Evolutionary conservation across 2,329 filamentous ascomycete genomes (phyloP).

Genomic region (Botrytis pseudocinerea): DNA sequence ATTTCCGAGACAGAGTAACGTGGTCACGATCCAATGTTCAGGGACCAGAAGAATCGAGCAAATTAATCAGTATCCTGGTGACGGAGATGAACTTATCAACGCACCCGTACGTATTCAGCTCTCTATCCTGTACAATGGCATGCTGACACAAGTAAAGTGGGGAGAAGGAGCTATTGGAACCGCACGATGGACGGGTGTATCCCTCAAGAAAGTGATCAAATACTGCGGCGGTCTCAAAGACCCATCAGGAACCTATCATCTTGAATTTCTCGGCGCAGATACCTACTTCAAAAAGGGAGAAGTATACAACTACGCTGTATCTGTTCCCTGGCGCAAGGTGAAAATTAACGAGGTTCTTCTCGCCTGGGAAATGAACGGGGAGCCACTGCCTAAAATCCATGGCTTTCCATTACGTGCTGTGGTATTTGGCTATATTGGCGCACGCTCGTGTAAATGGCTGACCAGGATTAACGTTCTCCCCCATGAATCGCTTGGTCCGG

Average conservation of each 20-base stretch:
- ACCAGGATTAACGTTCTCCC: conserved; percentile 62
- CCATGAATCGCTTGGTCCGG: conserved; percentile 55
- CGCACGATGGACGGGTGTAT: conserved; percentile 62
- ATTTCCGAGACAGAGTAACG: conserved; percentile 43
- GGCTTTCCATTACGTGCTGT: conserved; percentile 64
- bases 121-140: no score
- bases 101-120: conserved; percentile 37
- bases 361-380: conserved; percentile 67
- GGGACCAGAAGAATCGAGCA: conserved; percentile 71
- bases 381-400: conserved; percentile 62
- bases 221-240: conserved; percentile 60
- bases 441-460: conserved; percentile 69
- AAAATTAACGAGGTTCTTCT: conserved; percentile 65
- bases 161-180: conserved; percentile 69
- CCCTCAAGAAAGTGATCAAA: conserved; percentile 69
- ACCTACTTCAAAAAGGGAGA: conserved; percentile 69
- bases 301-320: conserved; percentile 66
- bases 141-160: conserved; percentile 46
- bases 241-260: conserved; percentile 54
- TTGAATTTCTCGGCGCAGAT: conserved; percentile 70
- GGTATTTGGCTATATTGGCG: conserved; percentile 66
- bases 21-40: conserved; percentile 65
- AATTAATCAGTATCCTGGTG: conserved; percentile 63
- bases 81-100: conserved; percentile 62
- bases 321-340: conserved; percentile 67